Conservation (phyloP, 768 basidiomycete genomes). For the Mycena metata region DNA sequence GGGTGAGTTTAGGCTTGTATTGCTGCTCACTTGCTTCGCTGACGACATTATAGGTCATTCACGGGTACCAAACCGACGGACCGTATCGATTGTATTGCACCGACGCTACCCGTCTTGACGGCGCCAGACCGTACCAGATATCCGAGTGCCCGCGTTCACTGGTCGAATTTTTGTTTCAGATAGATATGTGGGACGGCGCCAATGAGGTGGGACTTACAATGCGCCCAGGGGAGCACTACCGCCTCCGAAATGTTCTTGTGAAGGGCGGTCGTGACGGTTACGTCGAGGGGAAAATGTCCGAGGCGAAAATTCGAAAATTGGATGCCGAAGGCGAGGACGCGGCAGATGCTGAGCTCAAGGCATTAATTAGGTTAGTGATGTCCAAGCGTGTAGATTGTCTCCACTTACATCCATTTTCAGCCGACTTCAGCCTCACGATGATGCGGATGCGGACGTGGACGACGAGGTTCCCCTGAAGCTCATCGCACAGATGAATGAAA, state of each 20-base stretch:
- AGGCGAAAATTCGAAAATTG: conserved; percentile 61
- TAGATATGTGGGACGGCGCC: conserved; percentile 73
- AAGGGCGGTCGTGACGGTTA: conserved; percentile 52
- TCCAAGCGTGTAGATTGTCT: not conserved
- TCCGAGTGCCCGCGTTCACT: conserved; percentile 64
- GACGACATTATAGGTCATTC: conserved; percentile 58
- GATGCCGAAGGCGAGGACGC: conserved; percentile 52
- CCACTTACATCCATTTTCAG: conserved; percentile 47
- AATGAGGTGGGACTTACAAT: conserved; percentile 56
- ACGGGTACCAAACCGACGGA: conserved; percentile 55
- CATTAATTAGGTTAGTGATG: conserved; percentile 64
- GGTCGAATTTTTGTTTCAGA: conserved; percentile 59
- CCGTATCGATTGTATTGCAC: conserved; percentile 70
- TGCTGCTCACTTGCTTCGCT: not conserved
- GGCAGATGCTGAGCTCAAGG: conserved; percentile 54
- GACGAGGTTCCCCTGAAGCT: conserved; percentile 58
- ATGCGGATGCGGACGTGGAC: conserved; percentile 29
- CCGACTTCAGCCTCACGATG: conserved; percentile 46
- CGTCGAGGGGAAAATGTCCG: conserved; percentile 67
- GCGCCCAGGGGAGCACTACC: conserved; percentile 64
- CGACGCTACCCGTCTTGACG: conserved; percentile 68
- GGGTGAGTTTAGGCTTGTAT: conserved; percentile 54
- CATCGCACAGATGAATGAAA: conserved; percentile 61
- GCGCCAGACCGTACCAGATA: conserved; percentile 49
- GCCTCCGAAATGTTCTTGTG: conserved; percentile 66